Evolutionary conservation across 1,139 yeast genomes (phyloP), one percentile per base, ranked within the genome.

Genomic region (Yamadazyma triangularis): DNA sequence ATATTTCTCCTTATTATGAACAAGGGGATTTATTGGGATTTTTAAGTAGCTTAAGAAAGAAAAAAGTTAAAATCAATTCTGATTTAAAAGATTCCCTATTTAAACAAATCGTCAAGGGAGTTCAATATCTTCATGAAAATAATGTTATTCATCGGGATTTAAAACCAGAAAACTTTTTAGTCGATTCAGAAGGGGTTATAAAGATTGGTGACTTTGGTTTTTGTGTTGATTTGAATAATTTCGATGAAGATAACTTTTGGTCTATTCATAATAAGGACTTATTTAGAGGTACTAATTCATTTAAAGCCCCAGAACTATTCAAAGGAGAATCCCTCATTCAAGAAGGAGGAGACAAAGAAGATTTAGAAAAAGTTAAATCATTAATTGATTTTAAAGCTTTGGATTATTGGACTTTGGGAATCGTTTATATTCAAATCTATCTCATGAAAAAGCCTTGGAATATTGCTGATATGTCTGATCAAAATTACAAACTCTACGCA

Each of bases 281-380:
- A 9, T 53, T 48, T 29, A 55, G 70, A 37, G 81, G 81, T 1
- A 75, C 81, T 2, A 60, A 58, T 23, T 66, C 76, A 13, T 75
- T 73, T 48, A 75, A 73, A 44, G 73, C 80, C 0, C 80, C 81
- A 0, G 80, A 75, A 44, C 44, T 73, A 25, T 68, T 64, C 39
- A 40, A 45, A 11, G 47, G 49, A 26, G 20, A 7, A 7, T 70
- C 63, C 33, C 24, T 29, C 2, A 33, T 36, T 13, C 15, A 24
- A 14, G 8, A 10, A 8, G 41, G 34, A 8, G 30, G 34, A 8
- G 27, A 29, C n/a, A 33, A 34, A 22, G 4, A 32, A n/a, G 9
- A 18, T 18, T 19, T 37, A n/a, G 29, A 32, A 9, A 27, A 37
- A 23, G 24, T 41, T 6, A 39, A 35, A 22, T 33, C 40, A 4